These are phyloP conservation scores for Erysiphe pulchra DNA, from an alignment of 2,329 filamentous ascomycete genomes.

Conservation along the genomic window DNA sequence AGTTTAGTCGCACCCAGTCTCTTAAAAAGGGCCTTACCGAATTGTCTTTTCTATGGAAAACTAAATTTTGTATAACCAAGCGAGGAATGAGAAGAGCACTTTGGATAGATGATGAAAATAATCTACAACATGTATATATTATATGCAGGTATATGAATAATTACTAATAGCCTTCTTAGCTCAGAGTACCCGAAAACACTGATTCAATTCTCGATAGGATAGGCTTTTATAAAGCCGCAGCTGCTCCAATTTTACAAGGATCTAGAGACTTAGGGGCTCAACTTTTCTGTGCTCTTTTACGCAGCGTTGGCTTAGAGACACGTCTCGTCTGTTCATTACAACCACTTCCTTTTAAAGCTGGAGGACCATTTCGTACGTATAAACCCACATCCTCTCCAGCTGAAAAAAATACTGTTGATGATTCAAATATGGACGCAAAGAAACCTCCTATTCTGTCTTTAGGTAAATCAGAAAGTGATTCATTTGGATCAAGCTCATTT, in stretches of 20 bases:
- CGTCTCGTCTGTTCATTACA: slow-evolving; percentile 81
- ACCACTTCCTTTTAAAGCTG: slow-evolving; percentile 25
- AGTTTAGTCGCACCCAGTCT: slow-evolving; percentile 51
- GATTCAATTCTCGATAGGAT: slow-evolving; percentile 42
- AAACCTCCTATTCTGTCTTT: no score
- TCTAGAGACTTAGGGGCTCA: slow-evolving; percentile 80
- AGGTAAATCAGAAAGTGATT: slow-evolving; percentile 1
- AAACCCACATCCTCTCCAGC: background rate
- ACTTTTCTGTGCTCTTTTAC: slow-evolving; percentile 66
- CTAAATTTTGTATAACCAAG: slow-evolving; percentile 44
- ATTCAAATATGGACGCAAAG: background rate
- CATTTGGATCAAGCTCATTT: slow-evolving; percentile 1
- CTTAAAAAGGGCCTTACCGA: slow-evolving; percentile 58
- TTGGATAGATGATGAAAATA: slow-evolving; percentile 46
- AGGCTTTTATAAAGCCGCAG: slow-evolving; percentile 39
- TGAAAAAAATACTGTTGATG: background rate
- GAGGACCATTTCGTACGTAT: slow-evolving; percentile 11
- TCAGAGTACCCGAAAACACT: slow-evolving; percentile 12
- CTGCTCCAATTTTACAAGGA: slow-evolving; percentile 40
- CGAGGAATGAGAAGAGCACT: slow-evolving; percentile 42
- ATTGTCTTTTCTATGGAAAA: slow-evolving; percentile 38
- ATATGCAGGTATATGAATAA: slow-evolving; percentile 1
- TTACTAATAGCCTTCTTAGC: slow-evolving; percentile 9
- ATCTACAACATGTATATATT: slow-evolving; percentile 28
- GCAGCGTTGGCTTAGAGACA: slow-evolving; percentile 56